These are phyloP conservation scores for Alternaria incomplexa DNA, from an alignment of 2,329 filamentous ascomycete species.

Conservation along the genomic window DNA sequence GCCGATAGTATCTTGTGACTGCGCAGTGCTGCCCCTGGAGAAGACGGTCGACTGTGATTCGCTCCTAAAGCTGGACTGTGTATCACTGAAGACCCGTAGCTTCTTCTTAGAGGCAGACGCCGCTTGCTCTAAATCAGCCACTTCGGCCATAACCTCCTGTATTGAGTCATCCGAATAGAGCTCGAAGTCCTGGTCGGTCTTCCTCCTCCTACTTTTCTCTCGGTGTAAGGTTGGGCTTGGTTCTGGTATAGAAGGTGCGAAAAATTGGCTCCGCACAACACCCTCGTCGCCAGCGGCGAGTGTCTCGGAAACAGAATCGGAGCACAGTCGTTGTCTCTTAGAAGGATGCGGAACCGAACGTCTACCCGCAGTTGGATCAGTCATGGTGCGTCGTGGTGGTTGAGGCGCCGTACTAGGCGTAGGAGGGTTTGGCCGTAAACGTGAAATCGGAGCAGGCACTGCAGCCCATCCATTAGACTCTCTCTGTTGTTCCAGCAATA, in stretches of 20 bases:
- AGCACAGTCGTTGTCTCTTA: constrained; percentile 55
- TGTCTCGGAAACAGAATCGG: constrained; percentile 43
- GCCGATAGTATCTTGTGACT: constrained; percentile 36
- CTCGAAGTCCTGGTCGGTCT: constrained; percentile 50
- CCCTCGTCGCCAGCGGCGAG: constrained; percentile 33
- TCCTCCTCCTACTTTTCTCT: constrained; percentile 37
- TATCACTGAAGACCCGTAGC: constrained; percentile 42
- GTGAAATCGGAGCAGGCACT: constrained; percentile 54
- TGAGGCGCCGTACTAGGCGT: constrained; percentile 51
- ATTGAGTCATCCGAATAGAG: constrained; percentile 58
- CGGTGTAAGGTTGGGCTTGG: constrained; percentile 51
- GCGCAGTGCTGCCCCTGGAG: constrained; percentile 27
- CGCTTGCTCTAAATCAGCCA: constrained; percentile 42
- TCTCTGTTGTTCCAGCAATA: constrained; percentile 61
- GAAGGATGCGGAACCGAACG: constrained; percentile 53
- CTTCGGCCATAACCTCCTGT: constrained; percentile 50
- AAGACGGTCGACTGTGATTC: constrained; percentile 38
- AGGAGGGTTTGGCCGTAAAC: constrained; percentile 30
- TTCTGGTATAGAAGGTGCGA: constrained; percentile 44
- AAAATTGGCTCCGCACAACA: constrained; percentile 54
- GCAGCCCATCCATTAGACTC: constrained; percentile 61
- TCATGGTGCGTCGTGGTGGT: constrained; percentile 48
- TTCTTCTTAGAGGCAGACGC: constrained; percentile 41
- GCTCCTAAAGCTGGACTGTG: constrained; percentile 19
- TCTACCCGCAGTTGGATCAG: constrained; percentile 45